Evolutionary conservation across 176 grass and related monocot genomes (phyloP).

Genomic region (Saccharum spontaneum): DNA sequence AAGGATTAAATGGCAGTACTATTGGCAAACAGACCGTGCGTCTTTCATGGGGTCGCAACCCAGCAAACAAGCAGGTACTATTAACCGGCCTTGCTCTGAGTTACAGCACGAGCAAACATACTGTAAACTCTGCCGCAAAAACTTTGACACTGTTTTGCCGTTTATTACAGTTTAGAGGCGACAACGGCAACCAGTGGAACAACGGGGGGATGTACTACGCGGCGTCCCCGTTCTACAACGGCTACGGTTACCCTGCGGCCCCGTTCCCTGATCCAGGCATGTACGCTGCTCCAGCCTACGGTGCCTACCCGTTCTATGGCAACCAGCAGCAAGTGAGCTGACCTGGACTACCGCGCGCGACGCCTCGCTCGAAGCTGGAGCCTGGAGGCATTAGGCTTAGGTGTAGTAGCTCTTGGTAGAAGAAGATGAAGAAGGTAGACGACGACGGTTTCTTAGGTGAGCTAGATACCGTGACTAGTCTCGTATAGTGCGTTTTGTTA

Average conservation of each 20-base stretch:
- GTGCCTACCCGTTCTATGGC: slow-evolving; percentile 78
- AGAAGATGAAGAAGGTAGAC: slow-evolving; percentile 40
- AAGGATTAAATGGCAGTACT: slow-evolving; percentile 70
- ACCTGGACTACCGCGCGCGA: slow-evolving; percentile 37
- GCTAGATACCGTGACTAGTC: slow-evolving; percentile 60
- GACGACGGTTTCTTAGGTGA: slow-evolving; percentile 58
- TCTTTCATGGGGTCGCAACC: slow-evolving; percentile 96
- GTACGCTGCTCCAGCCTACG: slow-evolving; percentile 74
- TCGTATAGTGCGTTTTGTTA: slow-evolving; percentile 60
- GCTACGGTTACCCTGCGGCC: slow-evolving; percentile 70
- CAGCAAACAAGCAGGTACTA: slow-evolving; percentile 84
- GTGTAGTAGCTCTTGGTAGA: slow-evolving; percentile 46
- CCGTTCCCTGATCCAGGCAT: slow-evolving; percentile 84
- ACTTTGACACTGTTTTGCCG: slow-evolving; percentile 11
- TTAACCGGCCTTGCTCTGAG: not conserved
- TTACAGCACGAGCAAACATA: not conserved
- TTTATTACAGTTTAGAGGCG: slow-evolving; percentile 54
- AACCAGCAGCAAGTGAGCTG: slow-evolving; percentile 93
- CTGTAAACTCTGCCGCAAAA: not conserved
- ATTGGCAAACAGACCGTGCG: slow-evolving; percentile 88
- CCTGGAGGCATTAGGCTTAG: slow-evolving; percentile 39
- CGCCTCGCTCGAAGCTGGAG: not conserved
- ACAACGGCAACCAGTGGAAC: slow-evolving; percentile 78
- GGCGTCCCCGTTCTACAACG: slow-evolving; percentile 67
- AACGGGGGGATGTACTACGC: slow-evolving; percentile 83